These are phyloP conservation scores for Paracoccidioides lutzii DNA, from an alignment of 2,329 filamentous ascomycete genomes.

Conservation along the genomic window DNA sequence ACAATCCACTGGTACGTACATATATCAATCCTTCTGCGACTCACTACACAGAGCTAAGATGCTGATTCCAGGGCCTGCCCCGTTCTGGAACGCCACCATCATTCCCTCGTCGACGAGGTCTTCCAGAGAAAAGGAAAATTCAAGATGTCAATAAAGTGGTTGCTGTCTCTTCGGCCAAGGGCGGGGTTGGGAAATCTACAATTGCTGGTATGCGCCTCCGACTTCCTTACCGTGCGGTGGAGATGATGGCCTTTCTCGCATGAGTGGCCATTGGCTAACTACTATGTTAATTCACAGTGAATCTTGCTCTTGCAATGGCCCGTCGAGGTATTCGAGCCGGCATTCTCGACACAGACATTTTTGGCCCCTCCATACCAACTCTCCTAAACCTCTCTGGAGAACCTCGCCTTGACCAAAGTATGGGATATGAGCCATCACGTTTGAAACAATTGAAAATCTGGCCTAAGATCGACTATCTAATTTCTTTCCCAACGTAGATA, in stretches of 20 bases:
- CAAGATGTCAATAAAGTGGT: constrained; percentile 80
- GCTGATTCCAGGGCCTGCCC: constrained; percentile 58
- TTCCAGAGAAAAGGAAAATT: constrained; percentile 71
- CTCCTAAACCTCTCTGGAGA: constrained; percentile 71
- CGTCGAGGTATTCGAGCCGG: constrained; percentile 68
- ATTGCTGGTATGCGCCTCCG: constrained; percentile 51
- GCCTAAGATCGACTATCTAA: neutral
- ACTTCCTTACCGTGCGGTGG: neutral
- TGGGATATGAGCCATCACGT: constrained; percentile 19
- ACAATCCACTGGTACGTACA: constrained; percentile 75
- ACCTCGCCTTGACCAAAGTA: constrained; percentile 61
- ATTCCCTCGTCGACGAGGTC: constrained; percentile 62
- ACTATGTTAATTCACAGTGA: constrained; percentile 35
- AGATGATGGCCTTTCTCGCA: too few species aligned
- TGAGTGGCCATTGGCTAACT: neutral
- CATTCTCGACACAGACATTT: constrained; percentile 91
- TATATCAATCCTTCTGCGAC: neutral
- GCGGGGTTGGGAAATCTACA: constrained; percentile 95
- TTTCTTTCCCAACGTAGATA: constrained; percentile 17
- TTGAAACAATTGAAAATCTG: neutral
- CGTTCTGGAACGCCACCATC: constrained; percentile 55
- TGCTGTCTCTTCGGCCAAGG: constrained; percentile 93
- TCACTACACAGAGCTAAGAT: neutral
- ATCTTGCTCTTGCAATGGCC: constrained; percentile 77
- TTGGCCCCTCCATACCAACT: constrained; percentile 87